Conservation (phyloP, 352 stramenopile species). For the Globisporangium carolinianum region DNA sequence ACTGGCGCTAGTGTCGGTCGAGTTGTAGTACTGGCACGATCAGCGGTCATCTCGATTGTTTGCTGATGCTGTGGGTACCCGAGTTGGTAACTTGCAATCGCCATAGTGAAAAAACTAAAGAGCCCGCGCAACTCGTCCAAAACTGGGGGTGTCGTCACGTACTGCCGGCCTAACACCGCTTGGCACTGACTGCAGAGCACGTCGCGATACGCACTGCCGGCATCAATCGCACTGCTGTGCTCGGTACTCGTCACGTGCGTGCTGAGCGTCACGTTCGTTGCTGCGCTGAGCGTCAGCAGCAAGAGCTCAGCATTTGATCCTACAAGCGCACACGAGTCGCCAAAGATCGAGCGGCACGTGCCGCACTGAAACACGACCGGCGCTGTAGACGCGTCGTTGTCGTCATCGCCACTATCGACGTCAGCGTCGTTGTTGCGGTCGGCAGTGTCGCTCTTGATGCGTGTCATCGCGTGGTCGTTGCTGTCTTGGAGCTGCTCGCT, state of each 20-base stretch:
- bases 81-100: constrained; percentile 75
- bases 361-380: constrained; percentile 82
- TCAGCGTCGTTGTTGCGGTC: constrained; percentile 15
- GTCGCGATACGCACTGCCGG: constrained; percentile 68
- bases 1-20: constrained; percentile 1
- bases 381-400: constrained; percentile 16
- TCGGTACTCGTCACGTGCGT: constrained; percentile 42
- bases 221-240: constrained; percentile 27
- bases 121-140: constrained; percentile 62
- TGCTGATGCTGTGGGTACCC: constrained; percentile 39
- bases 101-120: constrained; percentile 68
- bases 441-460: constrained; percentile 26
- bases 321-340: constrained; percentile 78
- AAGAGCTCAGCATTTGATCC: constrained; percentile 65
- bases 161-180: constrained; percentile 65
- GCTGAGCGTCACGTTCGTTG: constrained; percentile 49
- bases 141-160: constrained; percentile 57
- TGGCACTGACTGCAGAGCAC: constrained; percentile 78
- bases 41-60: constrained; percentile 3
- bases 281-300: constrained; percentile 68
- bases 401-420: neutral
- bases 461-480: constrained; percentile 1
- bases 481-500: neutral
- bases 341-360: constrained; percentile 78
- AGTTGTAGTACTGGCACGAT: too few relatives aligned